phyloP scores from a whole-genome alignment of 2,329 filamentous ascomycete species.

The Colletotrichum graminicola region DNA sequence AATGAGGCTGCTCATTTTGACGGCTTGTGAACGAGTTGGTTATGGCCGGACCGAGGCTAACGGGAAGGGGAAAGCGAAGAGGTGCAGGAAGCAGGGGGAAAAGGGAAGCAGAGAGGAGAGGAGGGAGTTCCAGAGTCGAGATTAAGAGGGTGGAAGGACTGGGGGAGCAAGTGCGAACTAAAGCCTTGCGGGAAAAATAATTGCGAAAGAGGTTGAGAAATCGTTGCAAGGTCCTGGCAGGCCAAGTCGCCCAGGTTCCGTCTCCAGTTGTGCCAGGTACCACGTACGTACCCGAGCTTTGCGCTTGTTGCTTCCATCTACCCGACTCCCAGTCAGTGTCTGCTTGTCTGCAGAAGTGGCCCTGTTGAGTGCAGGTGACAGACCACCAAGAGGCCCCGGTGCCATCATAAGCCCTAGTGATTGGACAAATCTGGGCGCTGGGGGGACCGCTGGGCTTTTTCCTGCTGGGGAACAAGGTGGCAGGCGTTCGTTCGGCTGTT shows the following conservation, averaged over 20 bases:
- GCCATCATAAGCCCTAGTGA: conserved; percentile 1
- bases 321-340: conserved; percentile 1
- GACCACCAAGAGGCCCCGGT: conserved; percentile 29
- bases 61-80: conserved; percentile 38
- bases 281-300: conserved; percentile 36
- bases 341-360: conserved; percentile 23
- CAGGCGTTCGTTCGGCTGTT: conserved; percentile 43
- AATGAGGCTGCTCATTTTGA: conserved; percentile 83
- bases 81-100: conserved; percentile 28
- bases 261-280: conserved; percentile 27
- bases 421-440: conserved; percentile 27
- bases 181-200: conserved; percentile 43
- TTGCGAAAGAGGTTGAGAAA: conserved; percentile 41
- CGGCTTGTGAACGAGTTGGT: conserved; percentile 46
- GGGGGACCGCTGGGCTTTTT: conserved; percentile 16
- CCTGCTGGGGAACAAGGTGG: conserved; percentile 37
- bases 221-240: conserved; percentile 26
- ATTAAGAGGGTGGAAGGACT: conserved; percentile 27
- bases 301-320: conserved; percentile 22
- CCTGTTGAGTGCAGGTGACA: conserved; percentile 38
- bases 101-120: conserved; percentile 30
- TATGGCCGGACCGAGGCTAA: conserved; percentile 43
- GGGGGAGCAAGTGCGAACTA: conserved; percentile 37
- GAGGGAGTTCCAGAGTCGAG: conserved; percentile 27
- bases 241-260: conserved; percentile 36